A percentile compares a stretch with the other conserved stretches of the same genome.
These are phyloP conservation scores for Toxoplasma gondii DNA, from an alignment of 169 alveolate species.

Conservation along the genomic window DNA sequence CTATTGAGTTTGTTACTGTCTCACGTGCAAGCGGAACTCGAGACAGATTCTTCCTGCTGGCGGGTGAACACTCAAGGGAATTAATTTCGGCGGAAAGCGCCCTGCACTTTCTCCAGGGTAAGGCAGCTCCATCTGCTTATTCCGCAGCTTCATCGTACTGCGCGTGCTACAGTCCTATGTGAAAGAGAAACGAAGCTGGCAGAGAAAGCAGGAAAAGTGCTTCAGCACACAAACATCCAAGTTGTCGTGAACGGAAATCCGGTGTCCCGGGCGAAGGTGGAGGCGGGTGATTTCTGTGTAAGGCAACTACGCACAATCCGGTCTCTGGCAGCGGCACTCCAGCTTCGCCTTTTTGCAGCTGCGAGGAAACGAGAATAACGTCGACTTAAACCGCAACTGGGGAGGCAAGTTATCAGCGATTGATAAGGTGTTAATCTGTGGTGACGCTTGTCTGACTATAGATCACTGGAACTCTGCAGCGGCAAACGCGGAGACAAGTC, in stretches of 20 bases:
- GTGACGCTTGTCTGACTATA: neutral
- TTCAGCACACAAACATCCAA: slow-evolving; percentile 13
- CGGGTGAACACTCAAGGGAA: slow-evolving; percentile 61
- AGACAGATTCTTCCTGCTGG: slow-evolving; percentile 36
- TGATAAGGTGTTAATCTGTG: neutral
- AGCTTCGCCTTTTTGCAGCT: neutral
- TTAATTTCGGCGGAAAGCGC: slow-evolving; percentile 55
- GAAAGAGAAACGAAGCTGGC: slow-evolving; percentile 27
- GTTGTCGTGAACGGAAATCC: slow-evolving; percentile 60
- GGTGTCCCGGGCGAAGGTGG: slow-evolving; percentile 46
- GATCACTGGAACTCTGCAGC: slow-evolving; percentile 44
- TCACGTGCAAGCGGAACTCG: neutral
- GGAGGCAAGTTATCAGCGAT: neutral
- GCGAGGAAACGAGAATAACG: slow-evolving; percentile 52
- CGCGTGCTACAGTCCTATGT: slow-evolving; percentile 18
- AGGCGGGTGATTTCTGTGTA: slow-evolving; percentile 58
- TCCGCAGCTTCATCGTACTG: neutral
- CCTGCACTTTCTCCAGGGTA: slow-evolving; percentile 50
- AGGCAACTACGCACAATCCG: neutral
- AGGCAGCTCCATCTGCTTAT: neutral
- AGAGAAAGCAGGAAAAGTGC: slow-evolving; percentile 15
- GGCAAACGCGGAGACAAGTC: slow-evolving; percentile 20
- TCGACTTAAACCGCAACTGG: slow-evolving; percentile 62
- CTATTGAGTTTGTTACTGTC: slow-evolving; percentile 25
- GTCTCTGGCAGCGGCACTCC: neutral